phyloP scores from a whole-genome alignment of 2,329 filamentous ascomycete species.

The Ophiocordyceps camponoti-floridani region DNA sequence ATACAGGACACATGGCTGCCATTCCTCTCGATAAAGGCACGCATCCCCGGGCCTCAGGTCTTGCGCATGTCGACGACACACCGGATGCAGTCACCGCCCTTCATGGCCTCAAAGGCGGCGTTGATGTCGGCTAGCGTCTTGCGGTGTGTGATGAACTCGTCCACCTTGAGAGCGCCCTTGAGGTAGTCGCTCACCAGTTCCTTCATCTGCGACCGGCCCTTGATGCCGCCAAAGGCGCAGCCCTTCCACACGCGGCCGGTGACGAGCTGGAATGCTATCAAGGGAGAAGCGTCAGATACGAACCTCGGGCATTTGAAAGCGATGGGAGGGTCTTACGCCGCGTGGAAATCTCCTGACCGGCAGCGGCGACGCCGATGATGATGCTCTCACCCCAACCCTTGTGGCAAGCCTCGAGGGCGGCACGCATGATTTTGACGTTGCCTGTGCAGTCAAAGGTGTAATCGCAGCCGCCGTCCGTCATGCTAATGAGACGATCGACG shows the following conservation, averaged over 20 bases:
- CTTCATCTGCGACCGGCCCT: slow-evolving; percentile 84
- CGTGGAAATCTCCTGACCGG: slow-evolving; percentile 87
- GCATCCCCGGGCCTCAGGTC: slow-evolving; percentile 7
- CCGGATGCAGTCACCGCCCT: slow-evolving; percentile 89
- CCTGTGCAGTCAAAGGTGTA: slow-evolving; percentile 99
- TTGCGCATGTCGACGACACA: slow-evolving; percentile 61
- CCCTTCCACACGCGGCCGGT: slow-evolving; percentile 97
- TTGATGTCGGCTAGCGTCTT: slow-evolving; percentile 74
- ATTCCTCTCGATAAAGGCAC: no score
- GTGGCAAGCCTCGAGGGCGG: slow-evolving; percentile 92
- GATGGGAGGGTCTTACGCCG: slow-evolving; percentile 49
- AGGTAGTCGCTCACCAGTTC: slow-evolving; percentile 81
- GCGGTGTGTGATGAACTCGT: slow-evolving; percentile 97
- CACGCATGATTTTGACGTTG: slow-evolving; percentile 89
- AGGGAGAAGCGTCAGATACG: slow-evolving; percentile 6
- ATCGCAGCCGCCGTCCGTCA: slow-evolving; percentile 96
- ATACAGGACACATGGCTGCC: no score
- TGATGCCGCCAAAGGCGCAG: slow-evolving; percentile 95
- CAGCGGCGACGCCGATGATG: slow-evolving; percentile 91
- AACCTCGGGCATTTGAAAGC: not conserved
- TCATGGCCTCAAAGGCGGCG: slow-evolving; percentile 82
- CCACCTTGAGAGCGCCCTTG: slow-evolving; percentile 80
- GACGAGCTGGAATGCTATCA: slow-evolving; percentile 85
- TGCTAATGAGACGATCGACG: slow-evolving; percentile 83
- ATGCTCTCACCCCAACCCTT: slow-evolving; percentile 99